Evolutionary conservation across 345 rosid species (phyloP).

Genomic region (Populus pruinosa): DNA sequence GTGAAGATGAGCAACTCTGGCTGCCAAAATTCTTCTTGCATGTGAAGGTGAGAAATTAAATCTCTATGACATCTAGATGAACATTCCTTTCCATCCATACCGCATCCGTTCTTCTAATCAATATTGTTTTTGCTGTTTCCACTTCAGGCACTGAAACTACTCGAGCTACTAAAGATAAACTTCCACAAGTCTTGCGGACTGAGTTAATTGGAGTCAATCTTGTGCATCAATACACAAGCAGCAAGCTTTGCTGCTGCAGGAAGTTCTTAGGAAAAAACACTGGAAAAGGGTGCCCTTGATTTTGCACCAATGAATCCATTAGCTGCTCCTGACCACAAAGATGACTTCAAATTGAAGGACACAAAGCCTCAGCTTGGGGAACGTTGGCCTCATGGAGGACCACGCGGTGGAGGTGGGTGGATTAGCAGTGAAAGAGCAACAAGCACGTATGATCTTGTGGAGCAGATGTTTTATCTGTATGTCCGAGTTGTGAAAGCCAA

Average conservation of each 20-base stretch:
- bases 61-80: not conserved
- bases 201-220: not conserved
- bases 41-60: not conserved
- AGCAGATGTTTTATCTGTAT: constrained; percentile 32
- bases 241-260: not conserved
- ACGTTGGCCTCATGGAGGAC: constrained; percentile 72
- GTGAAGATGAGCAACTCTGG: not conserved
- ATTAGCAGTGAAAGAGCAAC: constrained; percentile 34
- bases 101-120: constrained; percentile 3
- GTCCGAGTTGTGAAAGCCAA: constrained; percentile 32
- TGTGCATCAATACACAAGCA: not conserved
- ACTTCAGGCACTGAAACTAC: not conserved
- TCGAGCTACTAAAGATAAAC: not conserved
- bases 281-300: not conserved
- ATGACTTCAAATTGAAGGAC: constrained; percentile 81
- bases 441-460: constrained; percentile 36
- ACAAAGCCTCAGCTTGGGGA: constrained; percentile 93
- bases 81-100: not conserved
- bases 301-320: constrained; percentile 44
- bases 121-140: not conserved
- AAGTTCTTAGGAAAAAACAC: constrained; percentile 6
- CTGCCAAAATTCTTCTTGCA: not conserved
- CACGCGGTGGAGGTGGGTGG: constrained; percentile 28
- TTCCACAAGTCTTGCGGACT: not conserved
- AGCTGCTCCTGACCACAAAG: constrained; percentile 49